phyloP scores from a whole-genome alignment of 257 asterid species.

The Apocynum venetum region DNA sequence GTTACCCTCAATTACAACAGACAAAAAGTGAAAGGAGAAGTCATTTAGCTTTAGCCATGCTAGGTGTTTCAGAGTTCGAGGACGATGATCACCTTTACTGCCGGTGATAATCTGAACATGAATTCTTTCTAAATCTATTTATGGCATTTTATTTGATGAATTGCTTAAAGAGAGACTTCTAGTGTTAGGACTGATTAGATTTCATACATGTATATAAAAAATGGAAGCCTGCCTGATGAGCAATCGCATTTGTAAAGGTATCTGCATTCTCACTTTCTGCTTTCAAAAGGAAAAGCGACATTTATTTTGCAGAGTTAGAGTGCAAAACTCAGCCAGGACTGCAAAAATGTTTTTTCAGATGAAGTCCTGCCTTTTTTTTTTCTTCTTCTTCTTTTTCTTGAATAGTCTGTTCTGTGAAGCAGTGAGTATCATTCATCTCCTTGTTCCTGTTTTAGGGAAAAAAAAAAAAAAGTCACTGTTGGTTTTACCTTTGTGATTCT shows the following conservation, averaged over 20 bases:
- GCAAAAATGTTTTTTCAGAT: not conserved
- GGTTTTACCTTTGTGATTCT: not conserved
- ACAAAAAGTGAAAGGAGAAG: conserved; percentile 70
- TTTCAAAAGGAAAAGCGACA: conserved; percentile 9
- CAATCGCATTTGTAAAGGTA: conserved; percentile 14
- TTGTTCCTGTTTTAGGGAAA: not conserved
- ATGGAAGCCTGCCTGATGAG: conserved; percentile 20
- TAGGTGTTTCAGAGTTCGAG: conserved; percentile 69
- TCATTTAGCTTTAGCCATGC: conserved; percentile 91
- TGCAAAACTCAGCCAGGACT: conserved; percentile 4
- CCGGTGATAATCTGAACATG: conserved; percentile 34
- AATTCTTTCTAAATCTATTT: not conserved
- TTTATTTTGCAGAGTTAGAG: conserved; percentile 15
- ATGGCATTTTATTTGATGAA: conserved; percentile 1
- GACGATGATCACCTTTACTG: conserved; percentile 50
- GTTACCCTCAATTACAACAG: conserved; percentile 40
- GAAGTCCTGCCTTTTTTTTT: not conserved
- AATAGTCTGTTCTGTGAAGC: not conserved
- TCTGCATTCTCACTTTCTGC: conserved; percentile 14
- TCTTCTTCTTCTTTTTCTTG: not conserved
- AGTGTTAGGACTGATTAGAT: conserved; percentile 4
- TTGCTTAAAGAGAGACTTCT: not conserved
- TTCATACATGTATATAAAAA: conserved; percentile 32
- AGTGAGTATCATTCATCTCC: not conserved
- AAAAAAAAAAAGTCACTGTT: not conserved